phyloP scores from a whole-genome alignment of 2,329 filamentous ascomycete genomes.

The Penicillium sp. region DNA sequence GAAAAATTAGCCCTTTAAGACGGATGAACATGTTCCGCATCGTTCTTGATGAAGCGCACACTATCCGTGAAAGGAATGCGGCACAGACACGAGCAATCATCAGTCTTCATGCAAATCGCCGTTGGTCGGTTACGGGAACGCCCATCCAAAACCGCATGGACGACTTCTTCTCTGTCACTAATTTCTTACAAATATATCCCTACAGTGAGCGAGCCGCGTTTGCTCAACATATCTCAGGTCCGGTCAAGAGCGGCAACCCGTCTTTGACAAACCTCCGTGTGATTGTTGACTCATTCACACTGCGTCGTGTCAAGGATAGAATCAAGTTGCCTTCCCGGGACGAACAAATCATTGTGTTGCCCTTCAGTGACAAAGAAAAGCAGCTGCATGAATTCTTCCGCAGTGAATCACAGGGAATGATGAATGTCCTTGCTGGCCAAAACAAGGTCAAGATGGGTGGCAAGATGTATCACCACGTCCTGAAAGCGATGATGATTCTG shows the following conservation, averaged over 20 bases:
- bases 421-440: constrained; percentile 71
- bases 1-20: constrained; percentile 61
- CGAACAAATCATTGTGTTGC: constrained; percentile 72
- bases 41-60: constrained; percentile 91
- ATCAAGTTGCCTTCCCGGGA: constrained; percentile 76
- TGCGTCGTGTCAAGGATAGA: constrained; percentile 88
- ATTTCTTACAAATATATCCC: constrained; percentile 80
- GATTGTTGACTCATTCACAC: constrained; percentile 89
- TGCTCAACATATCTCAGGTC: constrained; percentile 74
- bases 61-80: constrained; percentile 83
- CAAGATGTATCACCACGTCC: constrained; percentile 87
- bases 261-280: constrained; percentile 80
- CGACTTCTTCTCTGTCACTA: constrained; percentile 82
- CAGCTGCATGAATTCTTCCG: constrained; percentile 83
- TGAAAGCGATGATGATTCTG: constrained; percentile 87
- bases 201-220: constrained; percentile 81
- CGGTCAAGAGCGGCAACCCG: constrained; percentile 84
- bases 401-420: constrained; percentile 75
- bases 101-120: constrained; percentile 73
- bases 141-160: constrained; percentile 93
- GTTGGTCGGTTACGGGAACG: constrained; percentile 97
- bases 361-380: constrained; percentile 75
- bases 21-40: constrained; percentile 91
- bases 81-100: constrained; percentile 84
- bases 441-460: constrained; percentile 72